Evolutionary conservation across 306 rosid species (phyloP).

Genomic region (Alnus rubra): DNA sequence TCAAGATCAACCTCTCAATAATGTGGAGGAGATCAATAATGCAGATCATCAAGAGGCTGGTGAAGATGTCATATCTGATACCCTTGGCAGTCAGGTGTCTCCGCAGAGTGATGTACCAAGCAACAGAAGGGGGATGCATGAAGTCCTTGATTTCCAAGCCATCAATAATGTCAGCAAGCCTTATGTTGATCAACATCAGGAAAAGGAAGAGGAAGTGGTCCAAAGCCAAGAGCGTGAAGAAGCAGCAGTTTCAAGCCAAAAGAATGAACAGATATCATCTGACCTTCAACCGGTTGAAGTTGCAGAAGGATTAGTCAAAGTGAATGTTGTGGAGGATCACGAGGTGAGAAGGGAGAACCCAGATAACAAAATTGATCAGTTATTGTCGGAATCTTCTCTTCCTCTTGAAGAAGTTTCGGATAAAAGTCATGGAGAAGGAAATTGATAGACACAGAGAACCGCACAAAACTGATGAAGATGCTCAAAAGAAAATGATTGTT

Average conservation of each 20-base stretch:
- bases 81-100: slow-evolving; percentile 13
- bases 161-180: slow-evolving; percentile 16
- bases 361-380: slow-evolving; percentile 19
- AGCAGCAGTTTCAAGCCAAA: slow-evolving; percentile 26
- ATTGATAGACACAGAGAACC: not conserved
- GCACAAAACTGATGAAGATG: slow-evolving; percentile 21
- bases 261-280: slow-evolving; percentile 34
- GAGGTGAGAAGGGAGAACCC: slow-evolving; percentile 21
- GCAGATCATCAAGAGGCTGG: slow-evolving; percentile 30
- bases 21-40: not conserved
- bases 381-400: slow-evolving; percentile 21
- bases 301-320: slow-evolving; percentile 27
- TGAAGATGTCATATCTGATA: slow-evolving; percentile 24
- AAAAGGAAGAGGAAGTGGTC: slow-evolving; percentile 30
- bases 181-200: slow-evolving; percentile 21
- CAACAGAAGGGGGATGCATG: slow-evolving; percentile 15
- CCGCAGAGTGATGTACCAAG: slow-evolving; percentile 6
- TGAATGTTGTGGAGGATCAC: slow-evolving; percentile 18
- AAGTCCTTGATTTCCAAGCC: slow-evolving; percentile 1
- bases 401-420: slow-evolving; percentile 16
- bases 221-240: slow-evolving; percentile 31
- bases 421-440: slow-evolving; percentile 24
- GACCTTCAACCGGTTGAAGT: slow-evolving; percentile 35
- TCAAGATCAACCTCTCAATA: slow-evolving; percentile 40
- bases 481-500: slow-evolving; percentile 19